Percentiles rank a stretch among this genome's conserved stretches.
Evolutionary conservation across 805 yeast species (phyloP).

Genomic region (Isabelozyma heimii): DNA sequence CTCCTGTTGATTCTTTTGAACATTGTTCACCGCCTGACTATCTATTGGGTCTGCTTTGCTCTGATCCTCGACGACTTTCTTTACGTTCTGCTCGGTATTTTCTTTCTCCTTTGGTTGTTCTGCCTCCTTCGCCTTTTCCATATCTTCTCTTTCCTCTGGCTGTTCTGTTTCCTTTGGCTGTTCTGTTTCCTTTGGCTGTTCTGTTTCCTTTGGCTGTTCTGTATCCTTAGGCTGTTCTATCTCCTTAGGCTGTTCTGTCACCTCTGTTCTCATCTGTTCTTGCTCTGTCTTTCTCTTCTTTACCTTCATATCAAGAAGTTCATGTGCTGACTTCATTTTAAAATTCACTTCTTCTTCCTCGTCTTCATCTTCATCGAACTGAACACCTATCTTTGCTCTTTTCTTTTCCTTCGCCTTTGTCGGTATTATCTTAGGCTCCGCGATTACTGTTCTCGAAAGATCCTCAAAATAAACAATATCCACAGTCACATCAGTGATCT

Average conservation of each 20-base stretch:
- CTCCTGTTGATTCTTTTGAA: no score
- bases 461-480: conserved; percentile 50
- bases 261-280: neutral
- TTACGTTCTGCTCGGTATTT: no score
- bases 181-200: neutral
- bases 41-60: no score
- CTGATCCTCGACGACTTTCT: no score
- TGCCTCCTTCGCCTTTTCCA: neutral
- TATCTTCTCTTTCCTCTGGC: neutral
- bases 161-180: neutral
- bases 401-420: conserved; percentile 16
- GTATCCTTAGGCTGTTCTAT: neutral
- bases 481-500: conserved; percentile 39
- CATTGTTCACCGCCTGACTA: no score
- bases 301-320: conserved; percentile 19
- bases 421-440: conserved; percentile 7
- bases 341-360: conserved; percentile 30
- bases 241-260: neutral
- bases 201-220: neutral
- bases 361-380: conserved; percentile 37
- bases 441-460: conserved; percentile 12
- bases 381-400: conserved; percentile 29
- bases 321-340: conserved; percentile 45
- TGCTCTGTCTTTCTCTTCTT: neutral
- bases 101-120: neutral